These are phyloP conservation scores for Leccinum ochraceum DNA, from an alignment of 768 basidiomycete species.

Conservation along the genomic window DNA sequence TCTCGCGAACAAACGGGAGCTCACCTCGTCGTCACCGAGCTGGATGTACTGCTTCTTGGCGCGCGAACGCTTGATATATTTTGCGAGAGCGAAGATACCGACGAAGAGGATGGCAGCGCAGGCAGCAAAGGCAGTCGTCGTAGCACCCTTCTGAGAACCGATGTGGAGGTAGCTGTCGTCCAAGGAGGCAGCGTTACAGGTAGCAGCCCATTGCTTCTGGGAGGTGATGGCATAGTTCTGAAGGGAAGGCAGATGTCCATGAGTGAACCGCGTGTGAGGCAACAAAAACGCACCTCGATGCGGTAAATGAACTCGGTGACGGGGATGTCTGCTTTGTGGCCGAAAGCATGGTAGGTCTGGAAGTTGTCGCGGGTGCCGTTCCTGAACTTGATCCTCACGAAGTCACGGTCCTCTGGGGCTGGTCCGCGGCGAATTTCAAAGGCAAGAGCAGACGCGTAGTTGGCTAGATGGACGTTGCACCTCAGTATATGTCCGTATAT, in stretches of 20 bases:
- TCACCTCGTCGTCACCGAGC: conserved; percentile 41
- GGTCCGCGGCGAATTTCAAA: conserved; percentile 79
- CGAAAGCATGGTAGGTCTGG: conserved; percentile 71
- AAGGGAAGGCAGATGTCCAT: conserved; percentile 1
- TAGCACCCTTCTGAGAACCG: conserved; percentile 31
- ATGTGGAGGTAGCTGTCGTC: conserved; percentile 36
- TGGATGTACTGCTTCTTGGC: conserved; percentile 36
- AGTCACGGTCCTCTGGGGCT: conserved; percentile 75
- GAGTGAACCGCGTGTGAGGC: background rate
- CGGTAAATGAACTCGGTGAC: conserved; percentile 86
- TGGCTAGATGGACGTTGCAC: conserved; percentile 44
- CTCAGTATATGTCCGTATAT: conserved; percentile 14
- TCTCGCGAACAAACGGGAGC: conserved; percentile 7
- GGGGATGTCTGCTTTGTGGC: conserved; percentile 73
- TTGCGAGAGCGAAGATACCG: conserved; percentile 35
- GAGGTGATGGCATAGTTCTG: conserved; percentile 48
- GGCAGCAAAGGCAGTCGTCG: conserved; percentile 34
- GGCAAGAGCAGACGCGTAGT: conserved; percentile 71
- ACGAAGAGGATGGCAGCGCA: conserved; percentile 40
- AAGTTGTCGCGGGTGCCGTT: conserved; percentile 72
- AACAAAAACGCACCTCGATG: conserved; percentile 54
- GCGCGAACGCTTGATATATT: conserved; percentile 38
- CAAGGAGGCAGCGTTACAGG: conserved; percentile 36
- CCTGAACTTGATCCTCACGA: conserved; percentile 83
- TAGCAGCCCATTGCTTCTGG: conserved; percentile 46